Conservation (phyloP, 768 basidiomycete species). For the Phaeotremella skinneri region DNA sequence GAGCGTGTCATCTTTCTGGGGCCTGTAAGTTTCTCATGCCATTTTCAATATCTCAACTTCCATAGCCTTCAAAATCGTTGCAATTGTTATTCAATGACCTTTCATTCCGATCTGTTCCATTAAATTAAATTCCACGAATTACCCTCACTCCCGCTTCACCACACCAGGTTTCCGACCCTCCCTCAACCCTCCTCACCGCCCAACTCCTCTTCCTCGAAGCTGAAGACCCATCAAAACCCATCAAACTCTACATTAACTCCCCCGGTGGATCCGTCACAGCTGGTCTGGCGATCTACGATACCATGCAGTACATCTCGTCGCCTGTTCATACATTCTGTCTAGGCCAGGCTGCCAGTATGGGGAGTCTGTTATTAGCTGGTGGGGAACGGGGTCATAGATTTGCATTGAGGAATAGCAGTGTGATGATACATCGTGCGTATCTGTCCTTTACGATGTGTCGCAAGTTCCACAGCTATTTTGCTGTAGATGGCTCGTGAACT, state of each 20-base stretch:
- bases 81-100: no score
- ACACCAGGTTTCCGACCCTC: constrained; percentile 79
- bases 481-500: neutral
- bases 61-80: no score
- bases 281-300: constrained; percentile 95
- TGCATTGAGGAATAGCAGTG: constrained; percentile 85
- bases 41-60: neutral
- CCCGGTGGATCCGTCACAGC: constrained; percentile 95
- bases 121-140: constrained; percentile 4
- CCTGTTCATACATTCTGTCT: constrained; percentile 97
- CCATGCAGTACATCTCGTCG: constrained; percentile 89
- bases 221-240: constrained; percentile 88
- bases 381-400: constrained; percentile 89
- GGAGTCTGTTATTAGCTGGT: constrained; percentile 83
- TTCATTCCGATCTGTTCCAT: no score
- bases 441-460: neutral
- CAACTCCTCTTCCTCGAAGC: constrained; percentile 95
- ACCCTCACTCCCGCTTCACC: neutral
- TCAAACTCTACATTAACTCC: constrained; percentile 94
- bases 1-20: constrained; percentile 96
- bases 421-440: constrained; percentile 93
- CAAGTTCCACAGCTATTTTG: neutral
- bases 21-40: constrained; percentile 60
- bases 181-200: constrained; percentile 82
- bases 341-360: constrained; percentile 95